Evolutionary conservation across 192 early-diverging fungal species (phyloP).

Genomic region (Backusella circina): DNA sequence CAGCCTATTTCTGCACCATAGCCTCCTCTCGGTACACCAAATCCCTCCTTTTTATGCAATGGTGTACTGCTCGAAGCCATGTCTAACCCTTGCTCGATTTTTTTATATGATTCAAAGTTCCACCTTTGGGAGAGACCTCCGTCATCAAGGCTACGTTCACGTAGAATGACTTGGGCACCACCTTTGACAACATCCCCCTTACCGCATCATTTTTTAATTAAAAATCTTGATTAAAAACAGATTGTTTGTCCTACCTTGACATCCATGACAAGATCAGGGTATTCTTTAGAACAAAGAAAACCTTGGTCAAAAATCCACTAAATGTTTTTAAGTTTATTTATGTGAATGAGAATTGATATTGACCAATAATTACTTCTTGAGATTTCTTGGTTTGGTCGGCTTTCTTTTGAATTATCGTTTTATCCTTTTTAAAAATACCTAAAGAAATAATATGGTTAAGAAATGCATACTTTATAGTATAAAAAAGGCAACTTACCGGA

Average conservation of each 20-base stretch:
- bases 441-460: background rate
- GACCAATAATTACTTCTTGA: conserved; percentile 10
- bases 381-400: background rate
- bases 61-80: background rate
- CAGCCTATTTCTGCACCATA: conserved; percentile 27
- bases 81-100: conserved; percentile 17
- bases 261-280: conserved; percentile 30
- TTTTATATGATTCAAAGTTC: conserved; percentile 22
- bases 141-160: conserved; percentile 16
- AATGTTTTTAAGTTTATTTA: background rate
- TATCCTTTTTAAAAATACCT: conserved; percentile 27
- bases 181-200: conserved; percentile 26
- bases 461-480: background rate
- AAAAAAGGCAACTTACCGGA: conserved; percentile 5
- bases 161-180: conserved; percentile 24
- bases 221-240: background rate
- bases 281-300: conserved; percentile 16
- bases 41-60: conserved; percentile 22
- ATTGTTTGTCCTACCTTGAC: conserved; percentile 21
- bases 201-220: background rate
- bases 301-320: conserved; percentile 27
- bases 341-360: background rate
- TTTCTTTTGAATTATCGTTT: conserved; percentile 21
- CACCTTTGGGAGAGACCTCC: conserved; percentile 28
- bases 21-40: conserved; percentile 25